phyloP scores from a whole-genome alignment of 1,139 yeast species.

The Lodderomyces jiufengensis region DNA sequence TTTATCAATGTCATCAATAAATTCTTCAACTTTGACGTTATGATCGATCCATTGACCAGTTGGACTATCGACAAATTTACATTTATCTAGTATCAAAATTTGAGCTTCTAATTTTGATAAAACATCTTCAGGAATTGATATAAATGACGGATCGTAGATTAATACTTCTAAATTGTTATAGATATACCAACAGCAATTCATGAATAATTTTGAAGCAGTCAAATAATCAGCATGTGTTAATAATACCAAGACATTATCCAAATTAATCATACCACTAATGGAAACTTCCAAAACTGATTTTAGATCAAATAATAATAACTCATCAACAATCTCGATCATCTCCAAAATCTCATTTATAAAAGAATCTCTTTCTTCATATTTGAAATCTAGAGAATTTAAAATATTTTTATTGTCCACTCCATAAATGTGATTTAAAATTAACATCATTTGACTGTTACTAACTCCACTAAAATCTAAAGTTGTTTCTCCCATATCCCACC shows the following conservation, averaged over 20 bases:
- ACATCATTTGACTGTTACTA: conserved; percentile 39
- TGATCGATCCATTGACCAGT: conserved; percentile 14
- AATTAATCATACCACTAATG: conserved; percentile 54
- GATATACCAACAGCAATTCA: conserved; percentile 65
- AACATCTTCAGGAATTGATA: conserved; percentile 26
- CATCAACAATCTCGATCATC: conserved; percentile 61
- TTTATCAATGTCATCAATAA: conserved; percentile 12
- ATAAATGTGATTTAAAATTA: conserved; percentile 54
- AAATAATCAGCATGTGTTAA: conserved; percentile 49
- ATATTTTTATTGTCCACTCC: conserved; percentile 49
- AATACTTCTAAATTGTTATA: conserved; percentile 63
- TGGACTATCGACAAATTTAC: conserved; percentile 16
- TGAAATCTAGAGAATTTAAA: conserved; percentile 34
- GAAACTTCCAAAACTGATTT: conserved; percentile 60
- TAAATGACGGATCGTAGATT: conserved; percentile 46
- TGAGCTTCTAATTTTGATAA: conserved; percentile 28
- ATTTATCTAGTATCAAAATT: conserved; percentile 24
- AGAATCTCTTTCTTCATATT: conserved; percentile 25
- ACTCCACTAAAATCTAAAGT: conserved; percentile 46
- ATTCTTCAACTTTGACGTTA: conserved; percentile 17
- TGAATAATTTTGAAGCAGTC: conserved; percentile 52
- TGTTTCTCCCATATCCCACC: conserved; percentile 43
- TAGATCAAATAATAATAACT: conserved; percentile 56
- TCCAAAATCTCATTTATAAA: conserved; percentile 58
- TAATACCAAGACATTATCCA: conserved; percentile 59